Evolutionary conservation across 345 rosid species (phyloP).

Genomic region (Eucalyptus cloeziana): DNA sequence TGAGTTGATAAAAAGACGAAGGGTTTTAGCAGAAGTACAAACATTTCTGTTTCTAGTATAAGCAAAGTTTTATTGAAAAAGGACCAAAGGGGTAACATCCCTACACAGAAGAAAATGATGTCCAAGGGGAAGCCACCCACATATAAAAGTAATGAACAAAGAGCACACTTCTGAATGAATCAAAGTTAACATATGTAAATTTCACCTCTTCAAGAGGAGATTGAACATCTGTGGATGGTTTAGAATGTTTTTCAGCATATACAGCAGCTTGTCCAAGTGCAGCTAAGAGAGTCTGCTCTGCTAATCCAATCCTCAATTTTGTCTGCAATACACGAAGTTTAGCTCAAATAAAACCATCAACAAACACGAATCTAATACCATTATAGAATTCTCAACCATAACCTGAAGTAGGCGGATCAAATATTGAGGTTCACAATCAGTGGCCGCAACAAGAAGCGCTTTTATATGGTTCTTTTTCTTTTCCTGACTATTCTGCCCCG

Average conservation of each 20-base stretch:
- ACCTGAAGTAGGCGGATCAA: slow-evolving; percentile 95
- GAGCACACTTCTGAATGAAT: not conserved
- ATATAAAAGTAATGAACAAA: not conserved
- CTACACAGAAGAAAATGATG: not conserved
- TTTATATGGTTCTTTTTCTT: slow-evolving; percentile 89
- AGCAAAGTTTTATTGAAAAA: not conserved
- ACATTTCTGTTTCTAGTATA: not conserved
- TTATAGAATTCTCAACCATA: not conserved
- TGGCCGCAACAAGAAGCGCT: slow-evolving; percentile 91
- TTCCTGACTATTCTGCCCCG: slow-evolving; percentile 92
- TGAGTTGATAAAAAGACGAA: not conserved
- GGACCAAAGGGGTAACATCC: not conserved
- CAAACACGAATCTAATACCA: not conserved
- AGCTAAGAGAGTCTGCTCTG: slow-evolving; percentile 84
- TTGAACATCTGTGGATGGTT: slow-evolving; percentile 45
- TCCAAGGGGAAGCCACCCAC: not conserved
- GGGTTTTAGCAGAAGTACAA: not conserved
- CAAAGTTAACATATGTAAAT: not conserved
- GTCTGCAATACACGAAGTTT: slow-evolving; percentile 24
- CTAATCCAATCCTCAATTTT: slow-evolving; percentile 69
- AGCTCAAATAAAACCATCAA: not conserved
- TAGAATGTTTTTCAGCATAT: slow-evolving; percentile 56
- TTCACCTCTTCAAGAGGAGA: slow-evolving; percentile 87
- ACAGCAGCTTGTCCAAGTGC: slow-evolving; percentile 93
- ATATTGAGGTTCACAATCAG: slow-evolving; percentile 91